These are phyloP conservation scores for Tulasnella sp. DNA, from an alignment of 768 basidiomycete genomes.

Conservation along the genomic window DNA sequence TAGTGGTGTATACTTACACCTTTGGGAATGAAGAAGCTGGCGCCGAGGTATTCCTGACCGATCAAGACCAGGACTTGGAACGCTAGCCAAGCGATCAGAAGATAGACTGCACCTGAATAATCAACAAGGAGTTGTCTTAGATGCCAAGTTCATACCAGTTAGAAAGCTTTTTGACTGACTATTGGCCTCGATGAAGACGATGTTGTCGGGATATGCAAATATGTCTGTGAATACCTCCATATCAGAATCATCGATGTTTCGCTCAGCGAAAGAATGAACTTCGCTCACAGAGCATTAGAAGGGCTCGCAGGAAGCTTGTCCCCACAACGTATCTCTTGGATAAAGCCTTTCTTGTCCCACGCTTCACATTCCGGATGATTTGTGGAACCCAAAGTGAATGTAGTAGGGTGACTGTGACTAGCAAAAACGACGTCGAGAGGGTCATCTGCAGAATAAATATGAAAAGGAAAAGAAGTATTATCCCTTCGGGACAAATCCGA, in stretches of 20 bases:
- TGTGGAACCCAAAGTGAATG: constrained; percentile 85
- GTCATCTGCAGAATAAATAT: constrained; percentile 67
- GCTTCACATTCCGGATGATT: constrained; percentile 62
- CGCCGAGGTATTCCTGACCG: constrained; percentile 66
- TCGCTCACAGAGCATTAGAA: constrained; percentile 61
- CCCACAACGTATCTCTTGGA: constrained; percentile 64
- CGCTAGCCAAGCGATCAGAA: constrained; percentile 47
- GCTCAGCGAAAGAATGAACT: neutral
- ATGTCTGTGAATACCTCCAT: constrained; percentile 51
- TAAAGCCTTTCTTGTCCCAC: constrained; percentile 61
- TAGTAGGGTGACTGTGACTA: constrained; percentile 53
- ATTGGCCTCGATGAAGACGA: constrained; percentile 68
- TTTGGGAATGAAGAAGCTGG: constrained; percentile 73
- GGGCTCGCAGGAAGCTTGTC: constrained; percentile 59
- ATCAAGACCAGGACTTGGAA: constrained; percentile 52
- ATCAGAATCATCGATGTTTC: constrained; percentile 5
- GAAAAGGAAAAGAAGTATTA: constrained; percentile 55
- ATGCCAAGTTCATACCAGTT: neutral
- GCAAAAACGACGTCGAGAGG: constrained; percentile 51
- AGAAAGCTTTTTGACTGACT: constrained; percentile 35
- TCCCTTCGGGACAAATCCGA: constrained; percentile 36
- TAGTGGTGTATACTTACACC: constrained; percentile 37
- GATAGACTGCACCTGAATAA: constrained; percentile 53
- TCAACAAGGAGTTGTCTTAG: neutral
- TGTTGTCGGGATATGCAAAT: constrained; percentile 72